Evolutionary conservation across 192 early-diverging fungal species (phyloP), one percentile per base, ranked within the genome.

Genomic region (Backusella tarrabulga): DNA sequence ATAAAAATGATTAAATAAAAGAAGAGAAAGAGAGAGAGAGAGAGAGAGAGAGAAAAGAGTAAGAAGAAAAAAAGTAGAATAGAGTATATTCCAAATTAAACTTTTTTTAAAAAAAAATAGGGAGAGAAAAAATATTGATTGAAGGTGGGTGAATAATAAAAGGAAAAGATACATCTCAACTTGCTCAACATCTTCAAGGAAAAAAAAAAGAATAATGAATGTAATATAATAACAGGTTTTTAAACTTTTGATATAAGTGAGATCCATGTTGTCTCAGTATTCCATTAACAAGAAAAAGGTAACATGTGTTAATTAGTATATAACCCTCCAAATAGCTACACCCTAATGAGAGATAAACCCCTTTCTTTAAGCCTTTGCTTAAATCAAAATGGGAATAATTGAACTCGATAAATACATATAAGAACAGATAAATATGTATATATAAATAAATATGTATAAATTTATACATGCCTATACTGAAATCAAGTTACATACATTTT

Each of bases 371-470:
- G 54, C 54, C 54, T 60, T 60, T 60, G 54, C 54, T 60, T 60
- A 60, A 60, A 60, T 60, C 54, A 60, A 60, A 60, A 60, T 60
- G 54, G 54, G 6, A 60, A 60, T 60, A 60, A 60, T 60, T 60
- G 54, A 60, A 23, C 54, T 26, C 23, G 54, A 60, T 63, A 63
- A 29, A 63, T 63, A 63, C 26, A 63, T 63, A 63, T 63, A 3
- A 29, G 23, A 63, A 14, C 26, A 63, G 21, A 63, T 63, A 29
- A 63, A 63, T 63, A 63, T 63, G 56, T 63, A 63, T 63, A 63
- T 63, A 63, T n/a, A 63, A 14, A 63, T 63, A 63, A 63, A 63
- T 63, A 63, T 63, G 56, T 63, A 63, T 63, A 63, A 63, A 63
- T 63, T 63, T 63, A 63, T 63, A 63, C 26, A 63, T 63, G 11